These are phyloP conservation scores for Withania somnifera DNA, from an alignment of 305 asterid species.

Conservation along the genomic window DNA sequence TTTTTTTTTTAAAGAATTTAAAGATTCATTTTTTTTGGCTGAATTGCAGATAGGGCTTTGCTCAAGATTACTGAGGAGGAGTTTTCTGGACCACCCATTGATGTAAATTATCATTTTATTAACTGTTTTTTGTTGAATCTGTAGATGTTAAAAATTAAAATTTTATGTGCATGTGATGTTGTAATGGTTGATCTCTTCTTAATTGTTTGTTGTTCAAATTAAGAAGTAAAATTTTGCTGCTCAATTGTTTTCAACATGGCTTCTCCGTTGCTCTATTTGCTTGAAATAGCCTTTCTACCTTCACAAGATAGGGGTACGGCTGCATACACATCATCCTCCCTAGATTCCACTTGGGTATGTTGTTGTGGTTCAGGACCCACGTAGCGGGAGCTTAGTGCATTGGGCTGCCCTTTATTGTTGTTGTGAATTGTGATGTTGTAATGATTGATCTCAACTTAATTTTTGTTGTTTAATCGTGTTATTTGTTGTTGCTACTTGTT, in stretches of 20 bases:
- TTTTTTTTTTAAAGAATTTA: neutral
- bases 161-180: neutral
- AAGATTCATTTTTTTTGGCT: neutral
- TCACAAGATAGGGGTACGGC: neutral
- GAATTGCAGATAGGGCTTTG: conserved; percentile 54
- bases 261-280: no score
- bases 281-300: neutral
- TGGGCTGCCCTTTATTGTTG: no score
- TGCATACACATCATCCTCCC: neutral
- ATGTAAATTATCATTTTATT: conserved; percentile 26
- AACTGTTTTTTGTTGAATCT: neutral
- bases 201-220: neutral
- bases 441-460: no score
- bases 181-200: neutral
- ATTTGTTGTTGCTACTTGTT: no score
- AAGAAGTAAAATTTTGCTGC: no score
- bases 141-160: no score
- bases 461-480: no score
- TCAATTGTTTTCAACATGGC: no score
- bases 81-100: conserved; percentile 66
- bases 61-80: conserved; percentile 75
- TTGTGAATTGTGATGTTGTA: no score
- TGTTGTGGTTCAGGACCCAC: neutral
- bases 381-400: no score
- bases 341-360: neutral